Evolutionary conservation across 106 monocot genomes (phyloP).

Genomic region (Cymbidium sinense): DNA sequence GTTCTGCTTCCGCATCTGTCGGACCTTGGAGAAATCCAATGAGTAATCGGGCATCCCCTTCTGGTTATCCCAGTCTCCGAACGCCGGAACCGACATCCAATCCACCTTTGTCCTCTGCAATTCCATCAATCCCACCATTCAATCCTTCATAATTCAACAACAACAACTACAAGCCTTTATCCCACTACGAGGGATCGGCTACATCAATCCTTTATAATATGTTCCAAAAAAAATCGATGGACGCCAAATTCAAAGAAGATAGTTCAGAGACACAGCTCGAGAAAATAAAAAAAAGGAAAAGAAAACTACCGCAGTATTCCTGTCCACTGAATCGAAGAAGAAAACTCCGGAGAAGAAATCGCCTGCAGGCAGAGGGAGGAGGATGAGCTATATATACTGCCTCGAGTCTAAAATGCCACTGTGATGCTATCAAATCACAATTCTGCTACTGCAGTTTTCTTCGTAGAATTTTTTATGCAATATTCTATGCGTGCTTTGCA

Average conservation of each 20-base stretch:
- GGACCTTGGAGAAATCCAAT: conserved; percentile 79
- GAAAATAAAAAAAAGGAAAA: neutral
- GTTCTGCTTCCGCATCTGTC: conserved; percentile 73
- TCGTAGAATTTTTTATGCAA: neutral
- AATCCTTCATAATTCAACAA: neutral
- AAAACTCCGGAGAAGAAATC: neutral
- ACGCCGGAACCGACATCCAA: conserved; percentile 77
- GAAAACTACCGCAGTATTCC: neutral
- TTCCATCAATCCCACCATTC: neutral
- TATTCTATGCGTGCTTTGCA: neutral
- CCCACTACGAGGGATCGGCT: too few species aligned
- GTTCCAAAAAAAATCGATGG: neutral
- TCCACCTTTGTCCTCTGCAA: conserved; percentile 10
- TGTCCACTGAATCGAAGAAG: neutral
- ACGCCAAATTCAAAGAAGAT: neutral
- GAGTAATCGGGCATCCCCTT: conserved; percentile 86
- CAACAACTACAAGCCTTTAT: too few species aligned
- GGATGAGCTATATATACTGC: neutral
- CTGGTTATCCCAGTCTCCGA: conserved; percentile 85
- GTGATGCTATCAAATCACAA: neutral
- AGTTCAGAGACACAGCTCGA: neutral
- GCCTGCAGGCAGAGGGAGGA: neutral
- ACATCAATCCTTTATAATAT: neutral
- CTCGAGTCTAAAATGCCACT: neutral
- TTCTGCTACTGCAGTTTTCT: neutral